These are phyloP conservation scores for Tricholoma bakamatsutake DNA, from an alignment of 768 basidiomycete genomes.

Conservation along the genomic window DNA sequence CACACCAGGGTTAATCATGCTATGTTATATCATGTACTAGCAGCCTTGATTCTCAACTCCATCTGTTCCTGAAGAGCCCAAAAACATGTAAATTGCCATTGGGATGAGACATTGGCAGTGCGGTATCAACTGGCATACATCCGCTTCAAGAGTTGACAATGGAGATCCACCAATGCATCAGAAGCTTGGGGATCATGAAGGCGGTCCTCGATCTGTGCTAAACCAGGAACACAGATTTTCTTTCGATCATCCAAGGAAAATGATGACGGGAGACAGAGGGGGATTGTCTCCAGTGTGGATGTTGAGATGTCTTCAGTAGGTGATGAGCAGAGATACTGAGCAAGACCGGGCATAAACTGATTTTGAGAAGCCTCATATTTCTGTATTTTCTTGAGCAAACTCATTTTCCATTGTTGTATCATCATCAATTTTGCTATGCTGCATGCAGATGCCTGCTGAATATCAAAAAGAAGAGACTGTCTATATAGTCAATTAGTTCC, in stretches of 20 bases:
- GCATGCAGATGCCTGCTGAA: neutral
- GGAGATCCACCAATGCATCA: slow-evolving; percentile 8
- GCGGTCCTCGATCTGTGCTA: slow-evolving; percentile 10
- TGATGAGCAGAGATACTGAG: neutral
- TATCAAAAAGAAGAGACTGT: neutral
- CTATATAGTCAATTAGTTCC: neutral
- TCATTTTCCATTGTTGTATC: too few relatives aligned
- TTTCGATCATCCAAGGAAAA: too few relatives aligned
- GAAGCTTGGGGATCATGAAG: too few relatives aligned
- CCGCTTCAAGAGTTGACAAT: slow-evolving; percentile 6
- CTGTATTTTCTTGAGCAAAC: too few relatives aligned
- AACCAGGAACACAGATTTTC: slow-evolving; percentile 3
- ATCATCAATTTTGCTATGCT: neutral
- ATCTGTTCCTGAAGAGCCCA: slow-evolving; percentile 2
- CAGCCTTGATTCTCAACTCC: slow-evolving; percentile 1
- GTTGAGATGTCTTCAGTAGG: slow-evolving; percentile 1
- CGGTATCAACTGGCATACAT: slow-evolving; percentile 4
- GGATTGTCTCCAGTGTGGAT: neutral
- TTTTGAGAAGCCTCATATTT: too few relatives aligned
- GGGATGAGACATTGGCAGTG: slow-evolving; percentile 5
- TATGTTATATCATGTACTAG: neutral
- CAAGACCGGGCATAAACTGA: slow-evolving; percentile 4
- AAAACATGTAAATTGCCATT: slow-evolving; percentile 7
- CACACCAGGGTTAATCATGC: too few relatives aligned
- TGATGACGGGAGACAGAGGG: too few relatives aligned